A percentile compares a stretch with the other conserved stretches of the same genome.
Evolutionary conservation across 257 asterid genomes (phyloP).

Genomic region (Fraxinus cuspidata): DNA sequence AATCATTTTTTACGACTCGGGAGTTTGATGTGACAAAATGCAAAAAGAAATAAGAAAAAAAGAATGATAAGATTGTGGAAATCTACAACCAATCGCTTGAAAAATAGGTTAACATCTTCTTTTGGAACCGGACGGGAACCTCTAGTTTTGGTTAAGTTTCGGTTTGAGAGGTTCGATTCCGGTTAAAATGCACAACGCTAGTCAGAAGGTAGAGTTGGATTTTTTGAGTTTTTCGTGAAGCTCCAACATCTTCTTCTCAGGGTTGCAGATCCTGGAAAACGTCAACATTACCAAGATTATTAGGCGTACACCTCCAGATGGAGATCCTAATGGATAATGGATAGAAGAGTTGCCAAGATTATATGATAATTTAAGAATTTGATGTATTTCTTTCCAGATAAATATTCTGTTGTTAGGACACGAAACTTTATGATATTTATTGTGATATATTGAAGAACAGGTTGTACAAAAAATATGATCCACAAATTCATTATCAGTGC

Average conservation of each 20-base stretch:
- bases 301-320: not conserved
- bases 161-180: too few relatives aligned
- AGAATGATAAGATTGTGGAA: not conserved
- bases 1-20: too few relatives aligned
- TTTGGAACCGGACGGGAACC: too few relatives aligned
- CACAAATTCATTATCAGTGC: not conserved
- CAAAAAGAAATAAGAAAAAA: too few relatives aligned
- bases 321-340: not conserved
- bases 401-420: not conserved
- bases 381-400: not conserved
- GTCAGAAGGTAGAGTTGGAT: too few relatives aligned
- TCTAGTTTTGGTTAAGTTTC: too few relatives aligned
- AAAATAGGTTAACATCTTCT: too few relatives aligned
- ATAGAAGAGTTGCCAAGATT: not conserved
- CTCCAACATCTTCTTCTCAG: conserved; percentile 90
- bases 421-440: not conserved
- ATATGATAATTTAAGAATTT: too few relatives aligned
- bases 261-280: conserved; percentile 67
- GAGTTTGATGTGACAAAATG: too few relatives aligned
- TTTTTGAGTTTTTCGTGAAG: conserved; percentile 43
- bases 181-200: too few relatives aligned
- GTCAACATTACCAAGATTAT: not conserved
- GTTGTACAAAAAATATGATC: not conserved
- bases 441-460: not conserved
- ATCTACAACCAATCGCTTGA: not conserved